These are phyloP conservation scores for Boletus hoseneyae DNA, from an alignment of 1,284 basidiomycete species.

Conservation along the genomic window DNA sequence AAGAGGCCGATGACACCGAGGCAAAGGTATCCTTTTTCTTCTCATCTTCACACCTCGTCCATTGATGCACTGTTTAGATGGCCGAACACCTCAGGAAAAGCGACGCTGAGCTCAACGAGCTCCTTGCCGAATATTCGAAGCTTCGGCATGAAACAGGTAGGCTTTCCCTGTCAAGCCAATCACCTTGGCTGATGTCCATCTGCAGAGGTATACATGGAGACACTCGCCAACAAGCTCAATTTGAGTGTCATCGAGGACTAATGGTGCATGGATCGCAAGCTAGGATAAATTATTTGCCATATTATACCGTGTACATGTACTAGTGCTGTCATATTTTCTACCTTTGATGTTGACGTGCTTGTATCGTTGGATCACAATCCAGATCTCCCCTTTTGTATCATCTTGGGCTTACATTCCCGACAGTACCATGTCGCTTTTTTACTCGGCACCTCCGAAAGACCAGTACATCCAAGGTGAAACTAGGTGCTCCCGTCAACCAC, in stretches of 20 bases:
- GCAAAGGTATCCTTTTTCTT: slow-evolving; percentile 44
- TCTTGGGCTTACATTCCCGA: slow-evolving; percentile 48
- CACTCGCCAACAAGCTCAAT: slow-evolving; percentile 64
- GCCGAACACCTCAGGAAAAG: slow-evolving; percentile 67
- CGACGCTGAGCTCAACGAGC: slow-evolving; percentile 69
- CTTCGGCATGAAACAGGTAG: slow-evolving; percentile 75
- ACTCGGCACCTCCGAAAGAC: slow-evolving; percentile 56
- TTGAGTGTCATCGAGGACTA: slow-evolving; percentile 47
- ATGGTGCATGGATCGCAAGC: slow-evolving; percentile 9
- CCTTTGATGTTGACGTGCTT: slow-evolving; percentile 1
- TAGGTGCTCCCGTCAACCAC: slow-evolving; percentile 29
- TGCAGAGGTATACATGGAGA: slow-evolving; percentile 78
- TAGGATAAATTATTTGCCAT: slow-evolving; percentile 21
- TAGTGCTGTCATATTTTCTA: slow-evolving; percentile 1
- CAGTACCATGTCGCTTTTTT: slow-evolving; percentile 71
- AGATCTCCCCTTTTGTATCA: slow-evolving; percentile 29
- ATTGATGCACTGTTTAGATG: slow-evolving; percentile 48
- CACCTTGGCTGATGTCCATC: slow-evolving; percentile 6
- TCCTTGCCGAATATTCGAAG: slow-evolving; percentile 79
- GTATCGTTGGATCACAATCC: slow-evolving; percentile 11
- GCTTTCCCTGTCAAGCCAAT: slow-evolving; percentile 4
- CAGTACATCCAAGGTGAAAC: slow-evolving; percentile 77
- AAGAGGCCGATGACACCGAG: slow-evolving; percentile 62
- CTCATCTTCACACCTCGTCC: background rate
- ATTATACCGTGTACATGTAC: slow-evolving; percentile 22